These are phyloP conservation scores for Capsicum baccatum DNA, from an alignment of 257 asterid species.

Conservation along the genomic window DNA sequence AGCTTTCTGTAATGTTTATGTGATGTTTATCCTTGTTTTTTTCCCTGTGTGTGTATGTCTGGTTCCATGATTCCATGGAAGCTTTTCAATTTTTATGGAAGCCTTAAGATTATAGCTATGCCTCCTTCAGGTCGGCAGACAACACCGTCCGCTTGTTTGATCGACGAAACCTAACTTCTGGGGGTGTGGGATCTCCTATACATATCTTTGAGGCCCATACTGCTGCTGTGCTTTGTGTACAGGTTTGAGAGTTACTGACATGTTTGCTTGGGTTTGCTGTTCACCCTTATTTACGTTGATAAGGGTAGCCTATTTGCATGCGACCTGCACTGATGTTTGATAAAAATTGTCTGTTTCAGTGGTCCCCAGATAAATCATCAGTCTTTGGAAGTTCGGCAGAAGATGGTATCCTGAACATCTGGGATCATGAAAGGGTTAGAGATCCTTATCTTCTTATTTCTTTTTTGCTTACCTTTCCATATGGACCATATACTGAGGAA, in stretches of 20 bases:
- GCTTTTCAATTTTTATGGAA: slow-evolving; percentile 1
- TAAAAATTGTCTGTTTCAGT: slow-evolving; percentile 50
- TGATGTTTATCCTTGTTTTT: neutral
- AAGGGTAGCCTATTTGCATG: slow-evolving; percentile 24
- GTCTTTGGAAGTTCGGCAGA: slow-evolving; percentile 97
- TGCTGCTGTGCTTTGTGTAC: slow-evolving; percentile 97
- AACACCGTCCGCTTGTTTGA: slow-evolving; percentile 86
- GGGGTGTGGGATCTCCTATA: slow-evolving; percentile 89
- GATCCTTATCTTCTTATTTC: neutral
- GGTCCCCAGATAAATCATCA: slow-evolving; percentile 94
- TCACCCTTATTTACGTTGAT: neutral
- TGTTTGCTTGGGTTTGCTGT: slow-evolving; percentile 11
- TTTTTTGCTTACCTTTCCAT: neutral
- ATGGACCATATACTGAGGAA: neutral
- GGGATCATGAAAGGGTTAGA: slow-evolving; percentile 79
- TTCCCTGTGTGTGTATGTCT: neutral
- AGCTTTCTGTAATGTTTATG: neutral
- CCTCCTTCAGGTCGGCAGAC: slow-evolving; percentile 82
- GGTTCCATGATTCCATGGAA: neutral
- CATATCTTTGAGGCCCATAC: slow-evolving; percentile 84
- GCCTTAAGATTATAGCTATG: slow-evolving; percentile 24
- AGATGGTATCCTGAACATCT: slow-evolving; percentile 90
- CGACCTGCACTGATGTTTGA: slow-evolving; percentile 16
- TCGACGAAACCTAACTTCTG: slow-evolving; percentile 84
- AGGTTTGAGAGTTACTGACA: slow-evolving; percentile 53